Evolutionary conservation across 2,329 filamentous ascomycete species (phyloP).

Genomic region (Ophiocordyceps camponoti-rufipedis): DNA sequence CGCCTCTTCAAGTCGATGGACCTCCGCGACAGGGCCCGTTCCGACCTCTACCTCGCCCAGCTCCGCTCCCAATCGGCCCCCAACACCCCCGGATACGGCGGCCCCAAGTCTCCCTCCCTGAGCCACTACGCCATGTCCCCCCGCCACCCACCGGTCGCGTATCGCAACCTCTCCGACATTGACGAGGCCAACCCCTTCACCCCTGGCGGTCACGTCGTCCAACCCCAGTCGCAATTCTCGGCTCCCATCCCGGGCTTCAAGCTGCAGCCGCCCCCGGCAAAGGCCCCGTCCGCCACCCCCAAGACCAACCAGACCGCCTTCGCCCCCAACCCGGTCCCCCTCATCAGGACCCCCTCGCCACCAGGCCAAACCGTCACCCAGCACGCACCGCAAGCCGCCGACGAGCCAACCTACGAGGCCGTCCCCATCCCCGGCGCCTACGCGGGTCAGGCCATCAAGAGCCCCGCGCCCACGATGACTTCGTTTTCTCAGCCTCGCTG

Average conservation of each 20-base stretch:
- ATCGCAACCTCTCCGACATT: conserved; percentile 30
- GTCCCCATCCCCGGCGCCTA: conserved; percentile 87
- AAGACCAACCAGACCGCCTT: conserved; percentile 47
- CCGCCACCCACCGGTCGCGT: conserved; percentile 39
- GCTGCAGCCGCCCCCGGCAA: conserved; percentile 68
- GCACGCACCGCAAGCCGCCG: conserved; percentile 52
- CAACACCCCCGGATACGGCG: conserved; percentile 80
- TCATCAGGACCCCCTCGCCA: conserved; percentile 4
- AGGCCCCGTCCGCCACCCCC: conserved; percentile 61
- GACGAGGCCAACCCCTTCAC: conserved; percentile 29
- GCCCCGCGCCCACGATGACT: conserved; percentile 26
- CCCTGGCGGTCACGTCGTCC: conserved; percentile 34
- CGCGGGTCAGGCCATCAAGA: conserved; percentile 33
- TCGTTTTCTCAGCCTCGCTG: conserved; percentile 19
- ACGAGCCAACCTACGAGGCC: conserved; percentile 67
- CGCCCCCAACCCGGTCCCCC: conserved; percentile 19
- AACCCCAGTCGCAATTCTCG: conserved; percentile 45
- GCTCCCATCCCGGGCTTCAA: conserved; percentile 48
- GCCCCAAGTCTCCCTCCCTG: conserved; percentile 38
- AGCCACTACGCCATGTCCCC: conserved; percentile 36
- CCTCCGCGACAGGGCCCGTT: conserved; percentile 79
- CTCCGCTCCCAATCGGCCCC: conserved; percentile 74
- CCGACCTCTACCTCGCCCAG: conserved; percentile 84
- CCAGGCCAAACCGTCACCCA: conserved; percentile 8
- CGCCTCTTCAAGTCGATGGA: conserved; percentile 95